Evolutionary conservation across 768 basidiomycete species (phyloP), one percentile per base, ranked within the genome.

Genomic region (Pleurotus ostreatus): DNA sequence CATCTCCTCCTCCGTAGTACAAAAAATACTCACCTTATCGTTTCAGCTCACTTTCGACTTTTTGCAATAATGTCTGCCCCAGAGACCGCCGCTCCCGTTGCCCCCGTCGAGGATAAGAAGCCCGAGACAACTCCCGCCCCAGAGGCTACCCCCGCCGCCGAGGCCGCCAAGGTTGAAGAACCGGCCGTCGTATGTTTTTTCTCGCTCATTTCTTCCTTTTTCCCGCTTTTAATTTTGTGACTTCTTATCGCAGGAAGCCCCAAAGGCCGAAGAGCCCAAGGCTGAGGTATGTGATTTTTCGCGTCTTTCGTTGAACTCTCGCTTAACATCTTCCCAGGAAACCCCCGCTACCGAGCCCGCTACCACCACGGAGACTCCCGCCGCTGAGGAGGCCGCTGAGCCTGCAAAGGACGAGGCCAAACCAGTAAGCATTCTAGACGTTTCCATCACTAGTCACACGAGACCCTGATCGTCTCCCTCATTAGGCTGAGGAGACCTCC

Each of bases 1-100:
- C 77, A 73, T 74, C 70, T 73, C 77, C 79, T 63, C 61, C 75
- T 75, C 43, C 60, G 54, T 57, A 46, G 55, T 11, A 34, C 9
- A 30, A 30, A 34, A 34, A 34, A 34, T 54, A 59, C 43, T 55
- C 59, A 58, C 56, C 55, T 25, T 53, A 59, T 63, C 38, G 53
- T 55, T 40, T 55, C 39, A 84, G 82, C 82, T 80, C 80, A 78
- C 75, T 78, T 76, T 73, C 70, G 20, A 74, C 69, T 73, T 75
- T 73, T 68, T 76, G 73, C 75, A 74, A 83, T 91, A 90, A 92
- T 94, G 89, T 92, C 91, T 79, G 81, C 87, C 72, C 70, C 85
- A 66, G 88, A 86, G 72, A 71, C 74, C 67, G 65, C 76, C 68
- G 68, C 70, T 66, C 66, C 71, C 59, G 77, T 67, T 64, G 72